Percentiles rank a stretch among this genome's conserved stretches.
phyloP scores from a whole-genome alignment of 306 rosid species.

The Canavalia ensiformis region DNA sequence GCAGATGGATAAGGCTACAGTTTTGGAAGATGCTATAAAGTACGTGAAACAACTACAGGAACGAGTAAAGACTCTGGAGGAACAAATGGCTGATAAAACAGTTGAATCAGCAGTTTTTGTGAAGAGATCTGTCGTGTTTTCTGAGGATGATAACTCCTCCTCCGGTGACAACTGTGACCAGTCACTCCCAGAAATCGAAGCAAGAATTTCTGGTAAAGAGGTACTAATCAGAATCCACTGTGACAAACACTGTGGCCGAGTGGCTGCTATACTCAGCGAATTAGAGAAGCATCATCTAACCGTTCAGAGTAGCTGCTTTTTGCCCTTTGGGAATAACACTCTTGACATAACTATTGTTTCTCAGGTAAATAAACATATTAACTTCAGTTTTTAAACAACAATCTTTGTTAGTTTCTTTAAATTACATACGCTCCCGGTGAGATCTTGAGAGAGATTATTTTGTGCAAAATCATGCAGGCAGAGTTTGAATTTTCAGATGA shows the following conservation, averaged over 20 bases:
- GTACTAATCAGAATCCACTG: conserved; percentile 73
- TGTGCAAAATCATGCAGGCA: neutral
- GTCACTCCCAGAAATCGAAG: conserved; percentile 75
- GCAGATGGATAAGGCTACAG: conserved; percentile 95
- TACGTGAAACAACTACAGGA: conserved; percentile 72
- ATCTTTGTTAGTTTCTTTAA: neutral
- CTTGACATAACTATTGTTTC: conserved; percentile 64
- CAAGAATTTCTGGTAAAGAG: conserved; percentile 69
- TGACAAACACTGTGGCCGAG: conserved; percentile 56
- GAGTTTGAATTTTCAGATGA: neutral
- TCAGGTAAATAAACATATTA: conserved; percentile 34
- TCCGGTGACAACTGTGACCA: conserved; percentile 54
- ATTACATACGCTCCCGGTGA: neutral
- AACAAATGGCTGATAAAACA: conserved; percentile 59
- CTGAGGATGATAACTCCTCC: conserved; percentile 48
- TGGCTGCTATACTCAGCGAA: conserved; percentile 55
- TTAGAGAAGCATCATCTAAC: conserved; percentile 65
- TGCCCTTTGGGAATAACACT: conserved; percentile 74
- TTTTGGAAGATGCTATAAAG: conserved; percentile 78
- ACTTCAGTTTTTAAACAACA: neutral
- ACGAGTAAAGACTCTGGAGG: conserved; percentile 64
- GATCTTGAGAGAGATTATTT: no score
- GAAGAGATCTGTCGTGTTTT: conserved; percentile 59
- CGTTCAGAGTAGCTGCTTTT: conserved; percentile 62
- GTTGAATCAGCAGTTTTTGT: conserved; percentile 66